phyloP scores from a whole-genome alignment of 225 moss, liverwort and hornwort species.

The Ulota crispa region DNA sequence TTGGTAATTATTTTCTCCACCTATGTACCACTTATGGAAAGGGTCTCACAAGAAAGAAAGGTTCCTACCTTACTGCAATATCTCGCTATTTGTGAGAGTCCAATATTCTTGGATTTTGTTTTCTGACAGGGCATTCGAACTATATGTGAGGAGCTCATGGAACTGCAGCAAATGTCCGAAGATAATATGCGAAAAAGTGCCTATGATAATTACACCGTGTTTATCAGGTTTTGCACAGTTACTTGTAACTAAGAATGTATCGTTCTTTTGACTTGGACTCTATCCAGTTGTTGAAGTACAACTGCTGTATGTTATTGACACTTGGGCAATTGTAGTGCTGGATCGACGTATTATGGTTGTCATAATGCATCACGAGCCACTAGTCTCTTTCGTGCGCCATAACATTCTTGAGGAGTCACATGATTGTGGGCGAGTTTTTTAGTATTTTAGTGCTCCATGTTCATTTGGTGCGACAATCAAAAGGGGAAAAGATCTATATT shows the following conservation, averaged over 20 bases:
- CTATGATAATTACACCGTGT: constrained; percentile 79
- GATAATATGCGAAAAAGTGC: constrained; percentile 81
- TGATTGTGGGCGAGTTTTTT: neutral
- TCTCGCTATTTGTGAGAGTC: neutral
- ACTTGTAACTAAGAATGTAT: neutral
- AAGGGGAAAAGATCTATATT: neutral
- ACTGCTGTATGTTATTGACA: constrained; percentile 9
- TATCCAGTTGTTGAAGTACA: neutral
- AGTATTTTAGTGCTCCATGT: neutral
- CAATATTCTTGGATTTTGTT: neutral
- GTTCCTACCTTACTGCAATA: neutral
- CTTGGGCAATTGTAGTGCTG: neutral
- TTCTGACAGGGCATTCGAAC: constrained; percentile 75
- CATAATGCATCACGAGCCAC: neutral
- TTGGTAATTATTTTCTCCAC: neutral
- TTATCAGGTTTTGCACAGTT: constrained; percentile 62
- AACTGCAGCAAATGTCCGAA: constrained; percentile 78
- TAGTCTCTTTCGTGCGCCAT: neutral
- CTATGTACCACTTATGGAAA: neutral
- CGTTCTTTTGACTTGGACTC: neutral
- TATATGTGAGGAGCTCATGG: constrained; percentile 85
- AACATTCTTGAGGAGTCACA: neutral
- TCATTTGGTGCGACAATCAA: neutral
- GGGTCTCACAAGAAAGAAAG: neutral
- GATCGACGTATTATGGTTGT: neutral